Percentiles rank a stretch among this genome's conserved stretches.
Conservation (phyloP, 2,329 filamentous ascomycete genomes). For the Alternaria novae-zelandiae region DNA sequence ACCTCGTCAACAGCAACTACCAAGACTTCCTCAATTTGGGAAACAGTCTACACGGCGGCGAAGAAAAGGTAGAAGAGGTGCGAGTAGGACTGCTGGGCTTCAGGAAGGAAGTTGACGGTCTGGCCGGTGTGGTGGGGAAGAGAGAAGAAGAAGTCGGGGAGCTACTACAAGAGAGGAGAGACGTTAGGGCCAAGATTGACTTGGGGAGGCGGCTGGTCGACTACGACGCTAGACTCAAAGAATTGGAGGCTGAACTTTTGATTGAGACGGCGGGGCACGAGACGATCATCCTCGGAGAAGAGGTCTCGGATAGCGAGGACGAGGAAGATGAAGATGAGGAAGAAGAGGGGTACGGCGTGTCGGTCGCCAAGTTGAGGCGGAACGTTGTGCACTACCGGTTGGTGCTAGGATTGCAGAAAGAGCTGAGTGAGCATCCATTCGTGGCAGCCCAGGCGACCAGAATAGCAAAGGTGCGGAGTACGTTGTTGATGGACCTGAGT, state of each 20-base stretch:
- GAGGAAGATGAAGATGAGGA: constrained; percentile 46
- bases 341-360: constrained; percentile 31
- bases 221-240: constrained; percentile 66
- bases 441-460: constrained; percentile 63
- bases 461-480: constrained; percentile 64
- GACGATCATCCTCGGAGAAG: constrained; percentile 15
- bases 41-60: constrained; percentile 80
- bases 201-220: constrained; percentile 69
- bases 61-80: constrained; percentile 90
- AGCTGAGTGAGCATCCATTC: constrained; percentile 68
- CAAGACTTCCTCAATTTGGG: constrained; percentile 87
- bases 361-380: constrained; percentile 56
- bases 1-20: constrained; percentile 95
- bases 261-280: constrained; percentile 50
- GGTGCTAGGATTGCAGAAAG: constrained; percentile 58
- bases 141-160: constrained; percentile 67
- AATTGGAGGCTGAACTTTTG: constrained; percentile 69
- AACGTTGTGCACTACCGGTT: constrained; percentile 66
- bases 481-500: constrained; percentile 69
- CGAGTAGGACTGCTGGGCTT: constrained; percentile 87
- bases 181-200: constrained; percentile 69
- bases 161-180: constrained; percentile 73
- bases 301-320: constrained; percentile 26
- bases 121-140: constrained; percentile 70
- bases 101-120: constrained; percentile 76